phyloP scores from a whole-genome alignment of 163 green algal genomes.

The Prototheca cutis region DNA sequence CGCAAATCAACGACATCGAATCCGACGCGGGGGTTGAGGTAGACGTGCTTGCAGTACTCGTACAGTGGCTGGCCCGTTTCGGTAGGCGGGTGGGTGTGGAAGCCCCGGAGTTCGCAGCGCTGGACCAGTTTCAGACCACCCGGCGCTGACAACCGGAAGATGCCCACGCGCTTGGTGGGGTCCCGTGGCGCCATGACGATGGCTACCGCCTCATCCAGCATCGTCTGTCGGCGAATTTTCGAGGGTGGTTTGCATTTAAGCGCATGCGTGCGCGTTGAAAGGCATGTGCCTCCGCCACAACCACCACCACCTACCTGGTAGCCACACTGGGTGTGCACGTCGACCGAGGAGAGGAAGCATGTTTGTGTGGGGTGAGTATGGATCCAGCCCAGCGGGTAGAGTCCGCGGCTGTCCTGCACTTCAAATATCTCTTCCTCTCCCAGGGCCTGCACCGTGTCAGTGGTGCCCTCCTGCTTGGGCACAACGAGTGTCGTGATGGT shows the following conservation, averaged over 20 bases:
- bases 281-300: neutral
- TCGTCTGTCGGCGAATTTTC: too few species aligned
- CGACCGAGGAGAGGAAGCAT: constrained; percentile 93
- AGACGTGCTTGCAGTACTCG: constrained; percentile 82
- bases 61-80: constrained; percentile 76
- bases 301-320: constrained; percentile 56
- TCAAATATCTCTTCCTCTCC: constrained; percentile 90
- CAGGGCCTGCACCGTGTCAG: constrained; percentile 67
- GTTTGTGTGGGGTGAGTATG: constrained; percentile 94
- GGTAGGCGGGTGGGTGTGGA: constrained; percentile 74
- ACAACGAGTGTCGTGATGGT: constrained; percentile 85
- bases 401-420: constrained; percentile 31
- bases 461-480: constrained; percentile 84
- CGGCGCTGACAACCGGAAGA: constrained; percentile 86
- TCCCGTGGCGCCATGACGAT: constrained; percentile 94
- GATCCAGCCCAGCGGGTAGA: constrained; percentile 93
- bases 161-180: constrained; percentile 56
- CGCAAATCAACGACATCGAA: constrained; percentile 76
- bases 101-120: constrained; percentile 70
- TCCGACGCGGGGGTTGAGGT: constrained; percentile 51
- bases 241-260: too few species aligned
- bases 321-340: constrained; percentile 84
- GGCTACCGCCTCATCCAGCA: constrained; percentile 89
- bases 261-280: too few species aligned
- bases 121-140: constrained; percentile 79